These are phyloP conservation scores for Macrocybe gigantea DNA, from an alignment of 768 basidiomycete genomes.

Conservation along the genomic window DNA sequence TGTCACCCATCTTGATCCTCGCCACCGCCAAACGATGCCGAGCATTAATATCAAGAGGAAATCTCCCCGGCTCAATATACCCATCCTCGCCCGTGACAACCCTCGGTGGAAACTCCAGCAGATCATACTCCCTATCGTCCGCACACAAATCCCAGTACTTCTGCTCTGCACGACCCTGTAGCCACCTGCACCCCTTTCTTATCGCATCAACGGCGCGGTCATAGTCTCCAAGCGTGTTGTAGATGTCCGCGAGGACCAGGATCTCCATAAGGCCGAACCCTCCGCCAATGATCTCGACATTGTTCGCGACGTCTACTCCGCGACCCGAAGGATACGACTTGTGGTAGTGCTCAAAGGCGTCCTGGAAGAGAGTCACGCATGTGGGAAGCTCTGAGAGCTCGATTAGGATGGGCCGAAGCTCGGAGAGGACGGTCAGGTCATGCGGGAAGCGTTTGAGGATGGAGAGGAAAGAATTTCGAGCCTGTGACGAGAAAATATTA, in stretches of 20 bases:
- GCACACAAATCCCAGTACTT: constrained; percentile 74
- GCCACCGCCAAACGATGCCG: constrained; percentile 81
- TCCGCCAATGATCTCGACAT: constrained; percentile 30
- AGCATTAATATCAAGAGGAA: constrained; percentile 67
- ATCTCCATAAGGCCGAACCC: constrained; percentile 65
- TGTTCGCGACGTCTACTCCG: constrained; percentile 22
- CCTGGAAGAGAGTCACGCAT: constrained; percentile 64
- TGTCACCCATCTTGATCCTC: constrained; percentile 72
- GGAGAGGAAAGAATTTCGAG: constrained; percentile 56
- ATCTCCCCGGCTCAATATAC: constrained; percentile 50
- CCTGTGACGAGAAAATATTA: constrained; percentile 25
- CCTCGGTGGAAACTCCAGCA: constrained; percentile 25
- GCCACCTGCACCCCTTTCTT: constrained; percentile 77
- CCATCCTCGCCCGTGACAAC: constrained; percentile 29
- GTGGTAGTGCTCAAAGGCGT: constrained; percentile 70
- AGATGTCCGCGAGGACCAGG: constrained; percentile 81
- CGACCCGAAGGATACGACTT: constrained; percentile 37
- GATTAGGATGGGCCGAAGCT: constrained; percentile 72
- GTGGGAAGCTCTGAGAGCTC: constrained; percentile 62
- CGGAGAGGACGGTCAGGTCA: constrained; percentile 71
- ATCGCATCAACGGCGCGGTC: constrained; percentile 65
- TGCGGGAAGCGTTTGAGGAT: constrained; percentile 76
- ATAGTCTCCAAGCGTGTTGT: constrained; percentile 65
- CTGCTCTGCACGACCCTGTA: constrained; percentile 76
- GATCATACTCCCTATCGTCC: constrained; percentile 90